Percentiles rank a stretch among this genome's conserved stretches.
These are phyloP conservation scores for Plantago major DNA, from an alignment of 257 asterid genomes.

Conservation along the genomic window DNA sequence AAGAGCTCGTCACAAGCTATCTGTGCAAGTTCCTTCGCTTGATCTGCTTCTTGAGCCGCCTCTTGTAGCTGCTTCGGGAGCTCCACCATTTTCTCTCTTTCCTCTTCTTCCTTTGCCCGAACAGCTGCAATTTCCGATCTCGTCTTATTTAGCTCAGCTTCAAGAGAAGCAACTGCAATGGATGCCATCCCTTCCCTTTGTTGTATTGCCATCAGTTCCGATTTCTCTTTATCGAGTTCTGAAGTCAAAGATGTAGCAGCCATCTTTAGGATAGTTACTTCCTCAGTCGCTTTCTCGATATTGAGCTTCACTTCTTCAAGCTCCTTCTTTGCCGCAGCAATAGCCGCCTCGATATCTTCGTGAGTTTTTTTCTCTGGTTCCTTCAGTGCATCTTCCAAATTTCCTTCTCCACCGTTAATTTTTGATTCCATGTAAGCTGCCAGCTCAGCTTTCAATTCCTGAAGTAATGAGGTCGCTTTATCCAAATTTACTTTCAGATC, in stretches of 20 bases:
- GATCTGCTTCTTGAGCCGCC: constrained; percentile 69
- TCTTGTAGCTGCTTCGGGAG: constrained; percentile 70
- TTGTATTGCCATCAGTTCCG: constrained; percentile 46
- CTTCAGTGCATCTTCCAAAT: constrained; percentile 25
- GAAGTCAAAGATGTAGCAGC: constrained; percentile 60
- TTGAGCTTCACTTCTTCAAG: constrained; percentile 71
- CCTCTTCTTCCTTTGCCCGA: constrained; percentile 65
- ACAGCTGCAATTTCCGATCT: constrained; percentile 50
- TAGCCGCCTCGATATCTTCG: constrained; percentile 44
- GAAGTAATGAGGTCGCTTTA: constrained; percentile 48
- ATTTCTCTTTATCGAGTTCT: constrained; percentile 60
- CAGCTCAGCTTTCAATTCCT: constrained; percentile 64
- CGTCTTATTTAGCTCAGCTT: constrained; percentile 59
- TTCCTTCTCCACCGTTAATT: constrained; percentile 30
- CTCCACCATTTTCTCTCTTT: constrained; percentile 60
- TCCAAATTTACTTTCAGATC: constrained; percentile 65
- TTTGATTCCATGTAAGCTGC: constrained; percentile 76
- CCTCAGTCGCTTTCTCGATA: constrained; percentile 54
- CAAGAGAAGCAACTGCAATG: constrained; percentile 72
- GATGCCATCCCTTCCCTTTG: constrained; percentile 93
- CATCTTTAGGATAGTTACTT: constrained; percentile 59
- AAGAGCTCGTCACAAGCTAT: constrained; percentile 53
- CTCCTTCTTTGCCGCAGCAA: constrained; percentile 57
- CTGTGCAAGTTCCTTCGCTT: constrained; percentile 43
- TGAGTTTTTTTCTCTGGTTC: constrained; percentile 49